Evolutionary conservation across 75 land plant genomes (phyloP).

Genomic region (Azolla pinnata): DNA sequence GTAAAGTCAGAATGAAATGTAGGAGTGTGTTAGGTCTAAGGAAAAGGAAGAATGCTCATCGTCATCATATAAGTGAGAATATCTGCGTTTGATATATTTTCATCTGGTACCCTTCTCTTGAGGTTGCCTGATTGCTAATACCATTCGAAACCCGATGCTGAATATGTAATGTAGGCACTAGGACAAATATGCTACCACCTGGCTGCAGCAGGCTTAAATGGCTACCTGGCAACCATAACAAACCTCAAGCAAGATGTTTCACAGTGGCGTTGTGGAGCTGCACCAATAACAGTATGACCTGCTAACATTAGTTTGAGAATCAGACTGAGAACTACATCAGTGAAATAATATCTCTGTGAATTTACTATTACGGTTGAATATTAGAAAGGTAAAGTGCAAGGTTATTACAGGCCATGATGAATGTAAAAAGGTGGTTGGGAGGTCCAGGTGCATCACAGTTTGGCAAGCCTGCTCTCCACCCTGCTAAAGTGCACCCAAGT

Average conservation of each 20-base stretch:
- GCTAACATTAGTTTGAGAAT: not conserved
- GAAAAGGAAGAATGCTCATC: no score
- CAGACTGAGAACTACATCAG: not conserved
- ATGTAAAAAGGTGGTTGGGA: slow-evolving; percentile 55
- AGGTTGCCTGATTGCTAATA: no score
- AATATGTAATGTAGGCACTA: slow-evolving; percentile 48
- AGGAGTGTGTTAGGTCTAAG: no score
- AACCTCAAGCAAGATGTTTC: slow-evolving; percentile 71
- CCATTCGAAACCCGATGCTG: not conserved
- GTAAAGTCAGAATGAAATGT: no score
- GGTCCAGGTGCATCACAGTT: slow-evolving; percentile 51
- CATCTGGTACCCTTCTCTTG: no score
- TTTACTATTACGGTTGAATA: no score
- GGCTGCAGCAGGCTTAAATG: slow-evolving; percentile 84
- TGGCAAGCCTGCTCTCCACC: slow-evolving; percentile 82
- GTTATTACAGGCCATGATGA: slow-evolving; percentile 74
- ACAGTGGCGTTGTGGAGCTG: slow-evolving; percentile 90
- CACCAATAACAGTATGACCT: slow-evolving; percentile 66
- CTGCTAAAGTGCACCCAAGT: slow-evolving; percentile 69
- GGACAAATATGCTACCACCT: slow-evolving; percentile 85
- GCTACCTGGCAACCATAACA: slow-evolving; percentile 91
- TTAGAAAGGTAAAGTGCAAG: not conserved
- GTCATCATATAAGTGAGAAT: no score
- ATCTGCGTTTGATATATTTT: no score
- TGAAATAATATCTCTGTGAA: no score